Base-by-base conservation (phyloP, 75 land plant species). In the Cupressus sempervirens region DNA sequence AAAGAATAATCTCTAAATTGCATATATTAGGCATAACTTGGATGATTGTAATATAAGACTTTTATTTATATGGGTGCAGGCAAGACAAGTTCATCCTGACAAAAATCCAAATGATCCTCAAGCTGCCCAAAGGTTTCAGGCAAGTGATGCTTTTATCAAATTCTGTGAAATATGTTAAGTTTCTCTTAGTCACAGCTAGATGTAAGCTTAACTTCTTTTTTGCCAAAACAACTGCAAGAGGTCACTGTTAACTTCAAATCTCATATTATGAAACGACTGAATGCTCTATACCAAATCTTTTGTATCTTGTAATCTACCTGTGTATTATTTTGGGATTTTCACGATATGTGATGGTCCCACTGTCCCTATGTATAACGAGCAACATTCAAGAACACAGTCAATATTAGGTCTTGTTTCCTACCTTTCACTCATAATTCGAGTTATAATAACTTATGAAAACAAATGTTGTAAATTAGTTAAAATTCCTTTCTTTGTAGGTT, bases 91-190 rank as follows among this genome's bases (percentile, higher is more conserved):
- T 83, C 96, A 94, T 86, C 96, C 96, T 14, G 96, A 94, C 84
- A 94, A 94, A 86, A 94, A 94, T 85, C 96, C 93, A 45, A 90
- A 90, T 87, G 96, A 94, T 90, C 96, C 94, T 62, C 86, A 84
- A 68, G 92, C 92, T 34, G 92, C 92, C 16, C 81, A 86, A 56
- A 91, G 84, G 46, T 91, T 91, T 81, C 88, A 91, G 88, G 91
- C 83, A 58, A 68, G 81, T 82, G 23, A 35, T 34, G 30, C 82
- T 43, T 80, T 34, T 83, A 83, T 12, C 36, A 35, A 83, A 68
- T 52, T 32, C 18, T 83, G 84, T 68, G 38, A 83, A 34, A 65
- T 83, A 35, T 50, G 40, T 10, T 32, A 35, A 82, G 8, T 58
- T 72, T 11, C n/a, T 83, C 41, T 1, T 53, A 65, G 23, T 40